phyloP scores from a whole-genome alignment of 805 yeast genomes.

The Starmerella scarabaei region DNA sequence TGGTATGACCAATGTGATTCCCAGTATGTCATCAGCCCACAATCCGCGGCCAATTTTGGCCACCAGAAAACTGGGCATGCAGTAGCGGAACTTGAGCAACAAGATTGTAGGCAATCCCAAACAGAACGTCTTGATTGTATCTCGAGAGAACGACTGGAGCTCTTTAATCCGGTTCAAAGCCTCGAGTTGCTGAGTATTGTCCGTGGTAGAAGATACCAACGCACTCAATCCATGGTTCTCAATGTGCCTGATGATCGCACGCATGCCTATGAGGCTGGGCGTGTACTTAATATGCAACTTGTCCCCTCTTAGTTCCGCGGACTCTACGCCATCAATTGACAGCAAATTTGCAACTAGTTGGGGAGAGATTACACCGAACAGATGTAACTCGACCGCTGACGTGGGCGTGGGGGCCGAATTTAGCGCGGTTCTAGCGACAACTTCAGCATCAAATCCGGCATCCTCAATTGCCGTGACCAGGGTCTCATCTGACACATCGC shows the following conservation, averaged over 20 bases:
- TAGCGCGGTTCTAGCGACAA: conserved; percentile 6
- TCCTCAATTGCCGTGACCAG: conserved; percentile 56
- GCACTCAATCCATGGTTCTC: conserved; percentile 45
- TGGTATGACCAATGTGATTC: conserved; percentile 43
- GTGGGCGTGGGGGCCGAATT: neutral
- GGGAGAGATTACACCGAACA: neutral
- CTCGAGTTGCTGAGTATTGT: conserved; percentile 55
- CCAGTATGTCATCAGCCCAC: conserved; percentile 48
- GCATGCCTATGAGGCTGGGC: conserved; percentile 38
- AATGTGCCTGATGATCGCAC: conserved; percentile 46
- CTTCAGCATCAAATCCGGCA: conserved; percentile 54
- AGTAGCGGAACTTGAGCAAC: conserved; percentile 31
- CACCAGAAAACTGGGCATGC: conserved; percentile 28
- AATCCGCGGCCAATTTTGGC: conserved; percentile 43
- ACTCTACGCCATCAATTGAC: conserved; percentile 35
- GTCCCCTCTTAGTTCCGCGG: conserved; percentile 37
- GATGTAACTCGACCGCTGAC: conserved; percentile 2
- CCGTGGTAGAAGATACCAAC: conserved; percentile 33
- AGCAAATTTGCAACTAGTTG: conserved; percentile 42
- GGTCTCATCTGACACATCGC: conserved; percentile 26
- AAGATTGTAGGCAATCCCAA: conserved; percentile 51
- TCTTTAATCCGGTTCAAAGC: conserved; percentile 59
- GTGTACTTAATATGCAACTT: conserved; percentile 34
- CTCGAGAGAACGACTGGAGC: conserved; percentile 53
- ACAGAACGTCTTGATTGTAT: conserved; percentile 38